Percentiles rank a stretch among this genome's conserved stretches.
Conservation (phyloP, 331 rosid genomes). For the Phaseolus coccineus region DNA sequence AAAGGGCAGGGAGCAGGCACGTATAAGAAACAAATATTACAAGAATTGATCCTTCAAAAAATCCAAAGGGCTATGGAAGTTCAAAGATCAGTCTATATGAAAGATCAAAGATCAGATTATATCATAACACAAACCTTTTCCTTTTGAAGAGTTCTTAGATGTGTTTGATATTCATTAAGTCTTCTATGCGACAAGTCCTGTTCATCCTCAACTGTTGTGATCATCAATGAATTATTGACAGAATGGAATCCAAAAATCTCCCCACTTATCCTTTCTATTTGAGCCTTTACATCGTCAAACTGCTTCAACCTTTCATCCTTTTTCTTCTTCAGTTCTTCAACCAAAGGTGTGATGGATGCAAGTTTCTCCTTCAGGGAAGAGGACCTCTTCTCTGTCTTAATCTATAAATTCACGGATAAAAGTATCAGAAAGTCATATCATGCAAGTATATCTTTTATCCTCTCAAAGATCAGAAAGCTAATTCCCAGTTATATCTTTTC, state of each 20-base stretch:
- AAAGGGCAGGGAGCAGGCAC: neutral
- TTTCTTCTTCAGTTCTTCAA: conserved; percentile 77
- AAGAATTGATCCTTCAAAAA: conserved; percentile 16
- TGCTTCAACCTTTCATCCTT: conserved; percentile 86
- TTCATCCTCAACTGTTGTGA: conserved; percentile 58
- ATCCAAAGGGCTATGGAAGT: neutral
- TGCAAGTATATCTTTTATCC: neutral
- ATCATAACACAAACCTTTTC: conserved; percentile 74
- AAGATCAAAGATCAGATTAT: conserved; percentile 22
- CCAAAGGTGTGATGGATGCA: conserved; percentile 83
- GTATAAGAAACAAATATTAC: neutral
- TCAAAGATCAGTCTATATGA: conserved; percentile 7
- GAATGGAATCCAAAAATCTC: conserved; percentile 78
- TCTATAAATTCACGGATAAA: conserved; percentile 52
- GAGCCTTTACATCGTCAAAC: conserved; percentile 73
- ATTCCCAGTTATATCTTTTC: conserved; percentile 1
- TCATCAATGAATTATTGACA: conserved; percentile 43
- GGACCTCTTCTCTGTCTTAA: conserved; percentile 71
- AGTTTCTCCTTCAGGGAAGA: conserved; percentile 85
- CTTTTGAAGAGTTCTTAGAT: conserved; percentile 80
- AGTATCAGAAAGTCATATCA: conserved; percentile 43
- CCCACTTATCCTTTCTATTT: conserved; percentile 84
- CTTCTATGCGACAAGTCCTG: conserved; percentile 85
- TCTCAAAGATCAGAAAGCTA: conserved; percentile 17
- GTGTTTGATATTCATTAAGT: conserved; percentile 83